phyloP scores from a whole-genome alignment of 2,329 filamentous ascomycete species.

The Acephala macrosclerotiorum region DNA sequence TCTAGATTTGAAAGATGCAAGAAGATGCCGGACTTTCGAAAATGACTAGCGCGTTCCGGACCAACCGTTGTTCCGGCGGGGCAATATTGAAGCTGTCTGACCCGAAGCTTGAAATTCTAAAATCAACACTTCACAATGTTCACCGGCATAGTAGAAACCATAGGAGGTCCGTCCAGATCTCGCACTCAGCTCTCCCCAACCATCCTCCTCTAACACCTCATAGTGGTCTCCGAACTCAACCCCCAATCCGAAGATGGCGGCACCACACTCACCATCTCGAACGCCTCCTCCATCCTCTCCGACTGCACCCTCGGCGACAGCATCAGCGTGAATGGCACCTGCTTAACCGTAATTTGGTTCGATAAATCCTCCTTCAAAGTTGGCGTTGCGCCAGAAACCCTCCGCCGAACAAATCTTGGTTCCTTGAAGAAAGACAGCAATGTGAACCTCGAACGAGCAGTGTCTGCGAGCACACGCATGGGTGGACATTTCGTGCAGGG shows the following conservation, averaged over 20 bases:
- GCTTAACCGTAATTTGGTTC: slow-evolving; percentile 88
- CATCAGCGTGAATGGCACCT: slow-evolving; percentile 94
- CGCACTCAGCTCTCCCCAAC: not conserved
- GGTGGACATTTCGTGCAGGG: slow-evolving; percentile 98
- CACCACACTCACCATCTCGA: slow-evolving; percentile 86
- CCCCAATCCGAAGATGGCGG: slow-evolving; percentile 83
- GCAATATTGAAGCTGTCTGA: slow-evolving; percentile 2
- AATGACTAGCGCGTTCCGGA: not conserved
- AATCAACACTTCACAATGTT: slow-evolving; percentile 69
- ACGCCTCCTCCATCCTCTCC: slow-evolving; percentile 73
- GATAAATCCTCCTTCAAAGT: slow-evolving; percentile 76
- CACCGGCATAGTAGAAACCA: slow-evolving; percentile 90
- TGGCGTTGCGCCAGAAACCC: slow-evolving; percentile 92
- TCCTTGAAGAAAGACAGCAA: slow-evolving; percentile 67
- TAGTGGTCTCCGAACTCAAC: slow-evolving; percentile 85
- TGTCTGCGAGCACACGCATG: slow-evolving; percentile 92
- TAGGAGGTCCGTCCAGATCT: slow-evolving; percentile 74
- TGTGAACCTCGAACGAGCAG: slow-evolving; percentile 94
- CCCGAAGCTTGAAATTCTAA: not conserved
- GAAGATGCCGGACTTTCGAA: not conserved
- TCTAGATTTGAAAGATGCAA: no score
- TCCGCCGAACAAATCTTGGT: slow-evolving; percentile 95
- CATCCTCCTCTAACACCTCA: not conserved
- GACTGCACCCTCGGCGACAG: slow-evolving; percentile 91
- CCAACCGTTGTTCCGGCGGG: slow-evolving; percentile 10